These are phyloP conservation scores for Colletotrichum sansevieriae DNA, from an alignment of 2,329 filamentous ascomycete genomes.

Conservation along the genomic window DNA sequence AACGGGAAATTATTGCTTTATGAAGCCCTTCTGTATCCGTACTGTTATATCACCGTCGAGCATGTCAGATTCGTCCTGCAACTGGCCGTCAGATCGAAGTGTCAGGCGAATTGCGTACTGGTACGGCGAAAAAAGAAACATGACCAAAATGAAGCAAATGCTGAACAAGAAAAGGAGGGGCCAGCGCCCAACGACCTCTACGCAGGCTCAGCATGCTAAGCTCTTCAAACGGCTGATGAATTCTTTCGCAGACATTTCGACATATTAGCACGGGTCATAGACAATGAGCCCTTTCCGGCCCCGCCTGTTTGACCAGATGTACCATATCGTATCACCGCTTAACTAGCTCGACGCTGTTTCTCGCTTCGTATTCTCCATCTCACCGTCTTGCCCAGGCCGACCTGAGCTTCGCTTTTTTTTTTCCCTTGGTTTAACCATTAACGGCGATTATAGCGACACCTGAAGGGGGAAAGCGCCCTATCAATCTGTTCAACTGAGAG, in stretches of 20 bases:
- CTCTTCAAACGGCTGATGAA: neutral
- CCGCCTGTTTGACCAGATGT: neutral
- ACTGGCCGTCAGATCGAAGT: conserved; percentile 19
- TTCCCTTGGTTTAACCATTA: neutral
- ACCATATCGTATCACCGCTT: neutral
- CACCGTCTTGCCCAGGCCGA: conserved; percentile 18
- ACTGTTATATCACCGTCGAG: neutral
- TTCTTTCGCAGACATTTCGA: conserved; percentile 1
- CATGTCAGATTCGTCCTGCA: conserved; percentile 10
- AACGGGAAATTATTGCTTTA: neutral
- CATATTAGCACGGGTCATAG: conserved; percentile 21
- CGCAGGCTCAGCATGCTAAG: neutral
- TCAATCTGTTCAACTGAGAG: neutral
- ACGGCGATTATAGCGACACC: neutral
- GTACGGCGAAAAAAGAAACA: conserved; percentile 1
- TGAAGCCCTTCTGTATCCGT: neutral
- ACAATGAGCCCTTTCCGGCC: no score
- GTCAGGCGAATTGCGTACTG: conserved; percentile 26
- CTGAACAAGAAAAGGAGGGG: neutral
- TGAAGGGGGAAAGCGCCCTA: neutral
- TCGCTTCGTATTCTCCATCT: conserved; percentile 14
- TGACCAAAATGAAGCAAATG: neutral
- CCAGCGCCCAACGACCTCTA: neutral
- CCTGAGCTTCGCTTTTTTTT: conserved; percentile 10
- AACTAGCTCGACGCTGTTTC: conserved; percentile 24